Evolutionary conservation across 2,329 filamentous ascomycete species (phyloP).

Genomic region (Trichoderma afroharzianum): DNA sequence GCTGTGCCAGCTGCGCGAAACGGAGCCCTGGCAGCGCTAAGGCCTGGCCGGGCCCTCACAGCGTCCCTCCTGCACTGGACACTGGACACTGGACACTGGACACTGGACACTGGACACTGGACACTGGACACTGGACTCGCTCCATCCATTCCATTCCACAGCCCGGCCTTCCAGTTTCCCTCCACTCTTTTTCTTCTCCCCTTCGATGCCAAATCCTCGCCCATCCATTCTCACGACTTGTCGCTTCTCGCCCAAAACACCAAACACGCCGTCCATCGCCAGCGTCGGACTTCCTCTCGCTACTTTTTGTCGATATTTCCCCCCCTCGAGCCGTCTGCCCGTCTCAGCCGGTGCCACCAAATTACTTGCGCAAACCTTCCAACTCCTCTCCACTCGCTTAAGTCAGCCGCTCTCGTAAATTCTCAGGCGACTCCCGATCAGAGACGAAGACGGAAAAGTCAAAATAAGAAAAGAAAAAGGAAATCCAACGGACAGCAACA

Average conservation of each 20-base stretch:
- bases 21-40: not conserved
- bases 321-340: not conserved
- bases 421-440: not conserved
- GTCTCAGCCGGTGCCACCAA: not conserved
- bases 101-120: too few species aligned
- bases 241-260: not conserved
- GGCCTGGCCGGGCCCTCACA: not conserved
- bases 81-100: too few species aligned
- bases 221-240: not conserved
- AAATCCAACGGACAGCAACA: not conserved
- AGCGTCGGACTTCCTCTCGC: conserved; percentile 9
- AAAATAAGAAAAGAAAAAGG: not conserved
- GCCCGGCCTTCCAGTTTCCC: not conserved
- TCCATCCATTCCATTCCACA: not conserved
- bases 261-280: conserved; percentile 15
- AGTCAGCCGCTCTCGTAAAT: not conserved
- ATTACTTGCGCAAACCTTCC: not conserved
- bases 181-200: not conserved
- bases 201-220: not conserved
- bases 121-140: not conserved
- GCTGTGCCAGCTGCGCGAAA: conserved; percentile 5
- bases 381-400: not conserved
- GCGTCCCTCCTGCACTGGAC: not conserved
- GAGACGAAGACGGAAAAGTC: not conserved
- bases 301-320: not conserved